These are phyloP conservation scores for Starmerella roubikii DNA, from an alignment of 805 yeast species.

Conservation along the genomic window DNA sequence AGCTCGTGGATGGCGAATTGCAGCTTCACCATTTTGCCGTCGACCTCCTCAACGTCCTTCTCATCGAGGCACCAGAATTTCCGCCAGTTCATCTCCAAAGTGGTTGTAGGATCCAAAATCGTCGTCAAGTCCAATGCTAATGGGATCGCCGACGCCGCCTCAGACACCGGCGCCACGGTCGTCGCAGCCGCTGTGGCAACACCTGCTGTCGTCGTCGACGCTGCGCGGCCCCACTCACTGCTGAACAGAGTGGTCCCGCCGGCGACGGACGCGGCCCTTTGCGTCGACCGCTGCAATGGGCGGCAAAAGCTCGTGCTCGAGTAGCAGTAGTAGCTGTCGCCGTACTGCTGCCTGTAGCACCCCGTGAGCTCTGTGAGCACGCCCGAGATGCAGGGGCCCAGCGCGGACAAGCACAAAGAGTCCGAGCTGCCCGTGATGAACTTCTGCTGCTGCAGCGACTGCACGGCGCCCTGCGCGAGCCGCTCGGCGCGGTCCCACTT, in stretches of 20 bases:
- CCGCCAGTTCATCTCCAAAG: constrained; percentile 21
- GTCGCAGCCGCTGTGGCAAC: background rate
- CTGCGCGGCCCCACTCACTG: background rate
- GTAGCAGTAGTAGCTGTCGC: background rate
- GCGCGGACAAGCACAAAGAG: constrained; percentile 8
- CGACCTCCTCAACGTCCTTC: constrained; percentile 15
- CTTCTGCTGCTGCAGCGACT: constrained; percentile 19
- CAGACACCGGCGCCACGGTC: background rate
- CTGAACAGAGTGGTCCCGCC: no score
- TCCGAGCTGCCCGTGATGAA: constrained; percentile 16
- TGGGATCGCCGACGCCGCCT: no score
- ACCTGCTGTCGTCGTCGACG: no score
- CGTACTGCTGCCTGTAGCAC: no score
- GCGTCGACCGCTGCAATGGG: background rate
- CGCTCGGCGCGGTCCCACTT: constrained; percentile 24
- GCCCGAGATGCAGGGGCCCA: constrained; percentile 18
- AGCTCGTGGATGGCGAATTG: constrained; percentile 70
- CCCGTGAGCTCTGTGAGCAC: constrained; percentile 22
- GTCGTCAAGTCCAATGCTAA: background rate
- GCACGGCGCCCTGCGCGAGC: constrained; percentile 21
- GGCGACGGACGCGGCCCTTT: background rate
- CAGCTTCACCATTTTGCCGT: constrained; percentile 31
- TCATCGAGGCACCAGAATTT: constrained; percentile 18
- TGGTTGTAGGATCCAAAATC: background rate
- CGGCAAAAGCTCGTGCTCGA: background rate